Percentiles rank a stretch among this genome's conserved stretches.
phyloP scores from a whole-genome alignment of 768 basidiomycete species.

The Boletus patriciae region DNA sequence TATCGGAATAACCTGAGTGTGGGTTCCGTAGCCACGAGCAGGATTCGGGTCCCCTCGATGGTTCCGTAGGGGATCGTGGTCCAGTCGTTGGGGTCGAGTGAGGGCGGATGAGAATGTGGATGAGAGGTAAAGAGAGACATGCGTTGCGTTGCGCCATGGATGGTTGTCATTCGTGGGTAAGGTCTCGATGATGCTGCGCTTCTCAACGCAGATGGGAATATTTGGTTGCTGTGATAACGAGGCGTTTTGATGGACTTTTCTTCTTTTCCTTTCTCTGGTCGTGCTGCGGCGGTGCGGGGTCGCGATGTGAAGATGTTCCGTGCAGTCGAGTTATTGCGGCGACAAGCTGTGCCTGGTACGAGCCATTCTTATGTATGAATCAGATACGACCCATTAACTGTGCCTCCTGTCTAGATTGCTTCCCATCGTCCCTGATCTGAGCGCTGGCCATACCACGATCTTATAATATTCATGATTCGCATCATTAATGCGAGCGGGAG shows the following conservation, averaged over 20 bases:
- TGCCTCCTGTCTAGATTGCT: slow-evolving; percentile 2
- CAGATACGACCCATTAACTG: slow-evolving; percentile 4
- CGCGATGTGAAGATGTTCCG: background rate
- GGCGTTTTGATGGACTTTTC: slow-evolving; percentile 6
- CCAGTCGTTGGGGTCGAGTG: background rate
- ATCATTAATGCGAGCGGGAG: background rate
- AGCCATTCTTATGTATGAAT: background rate
- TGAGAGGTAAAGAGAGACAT: background rate
- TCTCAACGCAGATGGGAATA: slow-evolving; percentile 7
- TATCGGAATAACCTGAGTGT: slow-evolving; percentile 44
- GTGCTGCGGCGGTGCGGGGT: slow-evolving; percentile 1
- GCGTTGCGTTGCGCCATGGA: slow-evolving; percentile 1
- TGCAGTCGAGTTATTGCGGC: background rate
- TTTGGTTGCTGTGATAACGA: slow-evolving; percentile 6
- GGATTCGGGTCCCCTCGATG: slow-evolving; percentile 39
- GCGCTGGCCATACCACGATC: background rate
- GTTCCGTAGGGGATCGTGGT: slow-evolving; percentile 11
- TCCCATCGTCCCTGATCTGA: background rate
- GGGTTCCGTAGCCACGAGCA: slow-evolving; percentile 29
- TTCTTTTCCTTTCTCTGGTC: slow-evolving; percentile 1
- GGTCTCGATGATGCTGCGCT: slow-evolving; percentile 1
- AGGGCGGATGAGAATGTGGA: slow-evolving; percentile 1
- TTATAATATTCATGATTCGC: background rate
- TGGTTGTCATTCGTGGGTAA: slow-evolving; percentile 15
- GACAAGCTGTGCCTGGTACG: slow-evolving; percentile 15